Evolutionary conservation across 1,284 basidiomycete genomes (phyloP).

Genomic region (Microbotryomycetes sp.): DNA sequence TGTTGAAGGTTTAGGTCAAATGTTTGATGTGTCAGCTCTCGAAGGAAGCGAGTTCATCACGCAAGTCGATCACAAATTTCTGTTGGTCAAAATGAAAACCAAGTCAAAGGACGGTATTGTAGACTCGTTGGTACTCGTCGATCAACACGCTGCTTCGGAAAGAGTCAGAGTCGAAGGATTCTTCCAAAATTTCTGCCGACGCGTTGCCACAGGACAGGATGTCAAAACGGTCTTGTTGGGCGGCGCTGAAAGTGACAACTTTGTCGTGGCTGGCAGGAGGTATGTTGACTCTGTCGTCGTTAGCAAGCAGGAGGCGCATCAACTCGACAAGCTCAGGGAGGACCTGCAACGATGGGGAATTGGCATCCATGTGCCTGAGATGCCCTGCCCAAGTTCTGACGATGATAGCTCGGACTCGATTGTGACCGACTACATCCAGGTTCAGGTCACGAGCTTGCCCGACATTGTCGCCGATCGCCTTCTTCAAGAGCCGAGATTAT

Average conservation of each 20-base stretch:
- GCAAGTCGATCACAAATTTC: conserved; percentile 84
- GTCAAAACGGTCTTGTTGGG: conserved; percentile 43
- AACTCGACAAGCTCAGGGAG: conserved; percentile 43
- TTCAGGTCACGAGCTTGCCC: conserved; percentile 42
- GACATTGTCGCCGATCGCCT: conserved; percentile 37
- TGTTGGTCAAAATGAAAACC: conserved; percentile 52
- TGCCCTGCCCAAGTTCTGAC: conserved; percentile 44
- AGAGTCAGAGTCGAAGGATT: conserved; percentile 80
- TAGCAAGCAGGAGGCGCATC: conserved; percentile 47
- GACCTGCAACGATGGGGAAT: conserved; percentile 14
- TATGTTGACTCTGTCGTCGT: conserved; percentile 54
- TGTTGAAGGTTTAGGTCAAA: background rate
- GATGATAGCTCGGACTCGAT: conserved; percentile 67
- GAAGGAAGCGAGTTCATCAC: conserved; percentile 50
- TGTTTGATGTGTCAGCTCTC: conserved; percentile 30
- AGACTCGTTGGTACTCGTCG: conserved; percentile 61
- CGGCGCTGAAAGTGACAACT: background rate
- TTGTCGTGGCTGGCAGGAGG: conserved; percentile 41
- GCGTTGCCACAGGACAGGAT: conserved; percentile 48
- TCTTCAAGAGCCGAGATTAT: conserved; percentile 32
- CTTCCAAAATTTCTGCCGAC: conserved; percentile 59
- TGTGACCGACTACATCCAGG: conserved; percentile 41
- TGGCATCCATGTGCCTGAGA: background rate
- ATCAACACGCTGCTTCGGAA: conserved; percentile 95
- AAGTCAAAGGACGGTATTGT: background rate